phyloP scores from a whole-genome alignment of 1,284 basidiomycete species.

The Tremellales sp. region DNA sequence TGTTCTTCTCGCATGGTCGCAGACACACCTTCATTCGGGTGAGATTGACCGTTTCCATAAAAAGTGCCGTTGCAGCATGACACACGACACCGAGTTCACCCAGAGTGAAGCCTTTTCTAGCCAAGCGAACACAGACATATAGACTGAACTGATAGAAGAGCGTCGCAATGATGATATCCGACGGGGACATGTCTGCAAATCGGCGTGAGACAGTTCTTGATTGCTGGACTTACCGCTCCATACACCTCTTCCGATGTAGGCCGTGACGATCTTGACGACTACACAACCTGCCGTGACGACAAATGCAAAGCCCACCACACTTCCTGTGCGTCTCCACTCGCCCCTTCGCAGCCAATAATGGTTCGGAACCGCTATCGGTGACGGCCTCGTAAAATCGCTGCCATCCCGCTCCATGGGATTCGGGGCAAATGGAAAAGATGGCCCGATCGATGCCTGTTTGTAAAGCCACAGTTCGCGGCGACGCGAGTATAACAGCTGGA shows the following conservation, averaged over 20 bases:
- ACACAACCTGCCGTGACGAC: conserved; percentile 43
- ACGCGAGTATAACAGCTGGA: conserved; percentile 70
- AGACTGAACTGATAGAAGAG: conserved; percentile 87
- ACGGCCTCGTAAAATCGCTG: conserved; percentile 11
- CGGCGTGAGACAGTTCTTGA: not conserved
- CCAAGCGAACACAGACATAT: conserved; percentile 83
- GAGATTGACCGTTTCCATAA: conserved; percentile 77
- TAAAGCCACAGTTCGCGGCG: conserved; percentile 57
- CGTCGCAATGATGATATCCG: conserved; percentile 72
- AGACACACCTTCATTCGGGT: conserved; percentile 69
- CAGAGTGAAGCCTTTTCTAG: conserved; percentile 87
- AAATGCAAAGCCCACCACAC: conserved; percentile 45
- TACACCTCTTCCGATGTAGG: conserved; percentile 36
- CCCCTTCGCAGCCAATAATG: conserved; percentile 44
- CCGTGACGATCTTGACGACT: conserved; percentile 41
- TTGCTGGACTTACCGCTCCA: conserved; percentile 43
- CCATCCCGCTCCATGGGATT: conserved; percentile 24
- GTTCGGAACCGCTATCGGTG: conserved; percentile 6
- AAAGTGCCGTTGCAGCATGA: conserved; percentile 79
- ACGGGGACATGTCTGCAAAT: conserved; percentile 64
- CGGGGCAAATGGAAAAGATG: not conserved
- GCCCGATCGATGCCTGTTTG: not conserved
- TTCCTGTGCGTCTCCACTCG: conserved; percentile 43
- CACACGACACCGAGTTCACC: conserved; percentile 88
- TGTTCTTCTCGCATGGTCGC: not conserved